Evolutionary conservation across 2,329 filamentous ascomycete species (phyloP), one percentile per base, ranked within the genome.

Genomic region (Trichoderma aggressivum): DNA sequence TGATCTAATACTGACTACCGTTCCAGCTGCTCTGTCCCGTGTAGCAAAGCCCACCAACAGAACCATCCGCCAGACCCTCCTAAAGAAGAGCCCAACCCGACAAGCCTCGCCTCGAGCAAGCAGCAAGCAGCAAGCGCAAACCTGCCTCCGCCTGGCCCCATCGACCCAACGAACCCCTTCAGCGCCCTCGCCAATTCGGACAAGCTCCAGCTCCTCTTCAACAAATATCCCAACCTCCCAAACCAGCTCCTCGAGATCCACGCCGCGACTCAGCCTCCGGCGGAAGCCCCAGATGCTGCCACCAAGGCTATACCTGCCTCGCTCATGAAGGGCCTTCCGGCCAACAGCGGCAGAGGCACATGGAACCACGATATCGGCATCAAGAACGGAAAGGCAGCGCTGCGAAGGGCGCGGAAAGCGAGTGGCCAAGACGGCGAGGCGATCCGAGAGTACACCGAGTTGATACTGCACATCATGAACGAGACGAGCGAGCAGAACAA

Each of bases 291-390:
- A 39, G 74, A 81, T 12, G 69, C 75, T 16, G 59, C 71, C n/a
- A 72, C 74, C 43, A 73, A 74, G 72, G 75, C 75, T 39, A 80
- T 80, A 28, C 78, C 77, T 24, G 77, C 79, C 3, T 79, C 81
- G 1, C 70, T 82, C 12, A 77, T 80, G 70, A 79, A 78, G 53
- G 80, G 78, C 8, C 71, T 79, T 2, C 75, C 77, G 3, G 24
- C 43, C 4, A 56, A 30, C 16, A 55, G 7, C 12, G 73, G 76
- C 1, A 81, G 81, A 58, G 78, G 82, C 71, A 79, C 81, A 61
- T 92, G 89, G 90, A 87, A 86, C 26, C 82, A 83, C 58, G 88
- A 91, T 63, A 82, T 86, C 7, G 89, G 89, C 7, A 82, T 89
- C 62, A 82, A 85, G 68, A 85, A 85, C 24, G 90, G 88, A 1